Conservation (phyloP, 2,329 filamentous ascomycete genomes). For the Xylariaceae sp. region DNA sequence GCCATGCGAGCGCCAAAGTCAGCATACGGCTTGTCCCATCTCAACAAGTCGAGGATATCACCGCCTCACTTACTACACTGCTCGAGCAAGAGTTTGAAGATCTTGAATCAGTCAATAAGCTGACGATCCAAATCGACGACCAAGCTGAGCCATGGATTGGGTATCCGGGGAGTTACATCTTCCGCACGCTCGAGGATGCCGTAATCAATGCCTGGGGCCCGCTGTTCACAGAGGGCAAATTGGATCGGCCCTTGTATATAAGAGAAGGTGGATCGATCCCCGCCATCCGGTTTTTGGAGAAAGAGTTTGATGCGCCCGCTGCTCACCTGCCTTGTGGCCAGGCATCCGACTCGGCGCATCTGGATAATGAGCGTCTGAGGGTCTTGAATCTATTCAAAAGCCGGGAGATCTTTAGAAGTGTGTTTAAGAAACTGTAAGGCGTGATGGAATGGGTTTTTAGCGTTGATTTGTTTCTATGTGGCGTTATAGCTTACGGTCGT, state of each 20-base stretch:
- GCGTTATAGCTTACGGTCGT: too few species aligned
- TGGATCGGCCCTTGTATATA: conserved; percentile 77
- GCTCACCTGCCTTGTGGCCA: conserved; percentile 93
- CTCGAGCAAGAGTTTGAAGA: conserved; percentile 66
- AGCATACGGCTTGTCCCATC: conserved; percentile 91
- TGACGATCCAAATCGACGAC: conserved; percentile 83
- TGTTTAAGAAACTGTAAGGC: conserved; percentile 65
- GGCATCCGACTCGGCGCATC: conserved; percentile 87
- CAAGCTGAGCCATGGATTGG: conserved; percentile 95
- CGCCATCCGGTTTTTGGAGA: conserved; percentile 88
- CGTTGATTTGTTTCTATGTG: too few species aligned
- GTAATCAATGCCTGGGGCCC: conserved; percentile 81
- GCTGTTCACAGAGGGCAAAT: conserved; percentile 35
- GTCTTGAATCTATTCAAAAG: conserved; percentile 86
- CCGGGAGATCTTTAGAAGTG: conserved; percentile 81
- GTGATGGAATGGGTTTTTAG: too few species aligned
- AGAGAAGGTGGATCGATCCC: conserved; percentile 94
- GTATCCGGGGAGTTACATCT: conserved; percentile 85
- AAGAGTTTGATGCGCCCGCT: conserved; percentile 86
- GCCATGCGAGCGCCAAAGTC: conserved; percentile 80
- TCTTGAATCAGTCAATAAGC: conserved; percentile 74
- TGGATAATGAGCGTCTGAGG: conserved; percentile 91
- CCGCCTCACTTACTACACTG: conserved; percentile 62
- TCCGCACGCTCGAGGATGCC: conserved; percentile 79
- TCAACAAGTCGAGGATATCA: conserved; percentile 79